Base-by-base conservation (phyloP, 1,284 basidiomycete genomes). In the Cryptococcus sp. region DNA sequence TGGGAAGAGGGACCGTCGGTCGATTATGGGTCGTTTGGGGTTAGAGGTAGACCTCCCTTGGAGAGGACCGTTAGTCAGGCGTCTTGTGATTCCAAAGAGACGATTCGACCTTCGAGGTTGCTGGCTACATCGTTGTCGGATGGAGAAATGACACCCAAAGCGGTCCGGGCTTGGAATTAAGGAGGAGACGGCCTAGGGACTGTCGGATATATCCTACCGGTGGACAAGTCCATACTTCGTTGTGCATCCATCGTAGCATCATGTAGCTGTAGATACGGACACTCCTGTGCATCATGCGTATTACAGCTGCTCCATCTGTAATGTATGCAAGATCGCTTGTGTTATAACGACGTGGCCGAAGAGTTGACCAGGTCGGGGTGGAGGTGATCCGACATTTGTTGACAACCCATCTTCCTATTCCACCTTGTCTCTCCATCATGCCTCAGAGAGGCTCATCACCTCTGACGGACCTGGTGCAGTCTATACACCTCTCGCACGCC, bases 1-100 rank as follows among this genome's bases (percentile, higher is more conserved):
- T n/a, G n/a, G n/a, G n/a, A n/a, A n/a, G n/a, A n/a, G n/a, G n/a
- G n/a, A n/a, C n/a, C n/a, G n/a, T n/a, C n/a, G n/a, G n/a, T n/a
- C n/a, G n/a, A n/a, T n/a, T n/a, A n/a, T n/a, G n/a, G n/a, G n/a
- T n/a, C n/a, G n/a, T n/a, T n/a, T n/a, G n/a, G n/a, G n/a, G n/a
- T n/a, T n/a, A n/a, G n/a, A n/a, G n/a, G n/a, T n/a, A n/a, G 40
- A 21, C 38, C 48, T 14, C 22, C 34, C 19, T 36, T 50, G 19
- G 42, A 50, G 16, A 25, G 48, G 21, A 40, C 26, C 9, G 26
- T 23, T 10, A 50, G 48, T 23, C 43, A 38, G 7, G 11, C 37
- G 14, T 50, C 48, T 14, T 25, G 42, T 23, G 55, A 57, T 43
- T 54, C 52, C 3, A 53, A 51, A 32, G 46, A 48, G 31, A 55